Conservation (phyloP, 1,284 basidiomycete genomes). For the Nidula niveotomentosa region DNA sequence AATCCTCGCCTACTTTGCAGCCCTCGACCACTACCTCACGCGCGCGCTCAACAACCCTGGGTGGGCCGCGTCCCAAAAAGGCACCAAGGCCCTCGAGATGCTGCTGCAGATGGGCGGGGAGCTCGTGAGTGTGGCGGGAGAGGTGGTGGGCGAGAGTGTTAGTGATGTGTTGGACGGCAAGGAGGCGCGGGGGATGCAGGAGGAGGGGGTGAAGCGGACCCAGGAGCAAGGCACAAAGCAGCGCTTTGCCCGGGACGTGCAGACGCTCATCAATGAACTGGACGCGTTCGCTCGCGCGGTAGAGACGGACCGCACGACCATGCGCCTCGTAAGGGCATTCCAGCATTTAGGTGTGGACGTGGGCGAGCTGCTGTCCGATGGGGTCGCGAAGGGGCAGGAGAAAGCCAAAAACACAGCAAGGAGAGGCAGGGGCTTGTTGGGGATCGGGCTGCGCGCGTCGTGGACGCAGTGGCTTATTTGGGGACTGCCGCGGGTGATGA, state of each 20-base stretch:
- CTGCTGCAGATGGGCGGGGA: slow-evolving; percentile 36
- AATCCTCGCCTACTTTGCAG: slow-evolving; percentile 26
- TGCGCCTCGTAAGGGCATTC: slow-evolving; percentile 28
- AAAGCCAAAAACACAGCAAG: slow-evolving; percentile 8
- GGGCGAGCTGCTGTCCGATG: slow-evolving; percentile 15
- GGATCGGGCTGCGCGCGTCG: slow-evolving; percentile 6
- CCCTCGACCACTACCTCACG: slow-evolving; percentile 33
- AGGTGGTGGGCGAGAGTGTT: slow-evolving; percentile 6
- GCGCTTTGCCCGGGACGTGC: slow-evolving; percentile 16
- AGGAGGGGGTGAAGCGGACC: background rate
- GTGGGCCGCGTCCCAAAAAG: slow-evolving; percentile 28
- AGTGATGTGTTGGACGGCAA: slow-evolving; percentile 3
- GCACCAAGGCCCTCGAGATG: slow-evolving; percentile 25
- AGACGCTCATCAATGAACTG: slow-evolving; percentile 26
- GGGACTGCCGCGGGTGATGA: slow-evolving; percentile 38
- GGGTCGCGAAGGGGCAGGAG: slow-evolving; percentile 8
- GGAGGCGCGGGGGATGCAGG: background rate
- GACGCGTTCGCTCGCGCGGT: slow-evolving; percentile 30
- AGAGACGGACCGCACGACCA: slow-evolving; percentile 33
- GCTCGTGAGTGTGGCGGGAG: slow-evolving; percentile 14
- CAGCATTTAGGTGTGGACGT: slow-evolving; percentile 25
- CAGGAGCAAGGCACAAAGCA: slow-evolving; percentile 2
- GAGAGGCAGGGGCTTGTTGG: slow-evolving; percentile 15
- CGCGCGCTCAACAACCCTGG: slow-evolving; percentile 30
- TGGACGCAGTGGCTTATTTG: slow-evolving; percentile 35